Base-by-base conservation (phyloP, 2,329 filamentous ascomycete genomes). In the Dissoconium aciculare region DNA sequence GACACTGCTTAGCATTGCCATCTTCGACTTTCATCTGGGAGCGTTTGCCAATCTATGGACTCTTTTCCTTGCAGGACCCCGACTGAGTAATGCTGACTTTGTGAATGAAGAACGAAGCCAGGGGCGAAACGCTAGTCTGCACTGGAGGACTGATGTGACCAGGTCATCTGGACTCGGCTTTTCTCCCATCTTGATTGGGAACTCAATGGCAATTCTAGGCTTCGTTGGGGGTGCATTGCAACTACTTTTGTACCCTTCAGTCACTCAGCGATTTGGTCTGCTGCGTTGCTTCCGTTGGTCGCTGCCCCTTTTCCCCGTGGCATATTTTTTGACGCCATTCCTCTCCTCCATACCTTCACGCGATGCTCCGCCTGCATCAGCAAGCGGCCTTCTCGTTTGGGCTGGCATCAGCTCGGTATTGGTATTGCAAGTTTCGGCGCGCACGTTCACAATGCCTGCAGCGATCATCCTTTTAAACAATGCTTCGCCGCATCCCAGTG, bases 41-140 rank as follows among this genome's bases (percentile, higher is more conserved):
- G 75, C 78, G 15, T 85, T 83, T 59, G 78, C 80, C 48, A 69
- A 76, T 2, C 67, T 85, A 26, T 81, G 75, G 60, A 79, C 80
- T 37, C 65, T 82, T 30, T 84, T 85, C 53, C 64, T 85, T 27
- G 81, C 79, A 1, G 78, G 77, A 0, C 74, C 77, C 0, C 72
- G 75, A 27, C n/a, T n/a, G n/a, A n/a, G n/a, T n/a, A n/a, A n/a
- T n/a, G n/a, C n/a, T n/a, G 45, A 50, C 24, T 55, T 48, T 33
- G 37, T 71, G 62, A 38, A 60, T 8, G 36, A 40, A 16, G 34
- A 44, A 17, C 36, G 32, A n/a, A 16, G 34, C 9, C 12, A 15
- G 1, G 41, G 52, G 26, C 25, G 40, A 15, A 37, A 44, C 25
- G 24, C 25, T n/a, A 23, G 30, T 11, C 33, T 54, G 43, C 41